Evolutionary conservation across 2,329 filamentous ascomycete genomes (phyloP), one percentile per base, ranked within the genome.

Genomic region (Ploettnerulaceae sp.): DNA sequence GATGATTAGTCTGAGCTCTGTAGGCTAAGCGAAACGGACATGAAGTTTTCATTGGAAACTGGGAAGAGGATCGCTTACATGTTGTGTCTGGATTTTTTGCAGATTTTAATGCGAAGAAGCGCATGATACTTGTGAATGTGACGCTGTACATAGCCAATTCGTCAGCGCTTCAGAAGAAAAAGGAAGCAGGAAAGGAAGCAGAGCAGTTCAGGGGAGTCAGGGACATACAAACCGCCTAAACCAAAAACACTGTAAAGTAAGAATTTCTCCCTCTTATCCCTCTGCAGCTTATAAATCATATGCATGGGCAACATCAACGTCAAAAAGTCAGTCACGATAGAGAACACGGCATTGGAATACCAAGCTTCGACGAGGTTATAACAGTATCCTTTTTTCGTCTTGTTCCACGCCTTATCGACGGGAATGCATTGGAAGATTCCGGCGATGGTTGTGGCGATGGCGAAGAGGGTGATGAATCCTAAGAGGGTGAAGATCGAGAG

Each of bases 201-300:
- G n/a, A n/a, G n/a, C n/a, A n/a, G n/a, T n/a, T n/a, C n/a, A n/a
- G n/a, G n/a, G n/a, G n/a, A n/a, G n/a, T n/a, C n/a, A n/a, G n/a
- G n/a, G 4, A 60, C 65, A 57, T 49, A 67, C 65, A 63, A 69
- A 58, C 29, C 54, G 22, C 53, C 69, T 49, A 64, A 52, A 14
- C 62, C 66, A 61, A 65, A 66, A 44, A 61, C 65, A 47, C 32
- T 59, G 56, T 57, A 66, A 21, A 82, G 67, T 1, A 73, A 75
- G 11, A 75, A 58, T 43, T 77, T 76, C 46, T 76, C 50, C 21
- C 46, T 26, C 31, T 15, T 42, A 17, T 43, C 37, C 24, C 50
- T 47, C 34, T 52, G 50, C 29, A 52, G 26, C 26, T 49, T 52
- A 22, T 52, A 49, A 6, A 52, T 47, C 50, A 52, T 49, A 31